These are phyloP conservation scores for Flaveria robusta DNA, from an alignment of 129 eudicot genomes.

Conservation along the genomic window DNA sequence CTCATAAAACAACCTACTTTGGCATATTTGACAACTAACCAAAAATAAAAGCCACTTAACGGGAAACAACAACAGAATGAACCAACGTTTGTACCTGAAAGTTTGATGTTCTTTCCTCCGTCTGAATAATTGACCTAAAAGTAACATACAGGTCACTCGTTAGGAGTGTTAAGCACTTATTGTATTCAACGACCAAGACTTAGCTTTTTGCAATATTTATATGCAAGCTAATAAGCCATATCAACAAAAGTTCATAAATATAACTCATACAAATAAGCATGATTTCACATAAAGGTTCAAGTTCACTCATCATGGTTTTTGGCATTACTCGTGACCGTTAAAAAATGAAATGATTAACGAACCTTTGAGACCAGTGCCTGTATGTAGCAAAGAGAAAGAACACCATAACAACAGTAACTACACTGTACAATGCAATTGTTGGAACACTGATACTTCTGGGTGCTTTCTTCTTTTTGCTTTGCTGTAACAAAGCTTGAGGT, in stretches of 20 bases:
- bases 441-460: constrained; percentile 69
- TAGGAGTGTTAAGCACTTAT: constrained; percentile 20
- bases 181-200: constrained; percentile 17
- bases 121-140: constrained; percentile 50
- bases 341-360: constrained; percentile 22
- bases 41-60: constrained; percentile 3
- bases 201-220: constrained; percentile 10
- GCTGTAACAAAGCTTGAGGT: constrained; percentile 95
- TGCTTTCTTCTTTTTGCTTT: constrained; percentile 98
- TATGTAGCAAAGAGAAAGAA: constrained; percentile 72
- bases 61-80: background rate
- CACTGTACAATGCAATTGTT: constrained; percentile 58
- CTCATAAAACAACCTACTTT: constrained; percentile 6
- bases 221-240: constrained; percentile 5
- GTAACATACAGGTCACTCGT: constrained; percentile 17
- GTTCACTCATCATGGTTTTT: constrained; percentile 2
- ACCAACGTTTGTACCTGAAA: constrained; percentile 47
- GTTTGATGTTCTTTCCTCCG: constrained; percentile 43
- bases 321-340: background rate
- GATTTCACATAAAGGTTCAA: background rate
- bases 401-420: constrained; percentile 61
- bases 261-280: constrained; percentile 12
- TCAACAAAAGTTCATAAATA: background rate
- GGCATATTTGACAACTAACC: background rate
- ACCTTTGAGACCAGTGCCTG: constrained; percentile 90